These are phyloP conservation scores for Trichosanthes cucumerina DNA, from an alignment of 306 rosid genomes.

Conservation along the genomic window DNA sequence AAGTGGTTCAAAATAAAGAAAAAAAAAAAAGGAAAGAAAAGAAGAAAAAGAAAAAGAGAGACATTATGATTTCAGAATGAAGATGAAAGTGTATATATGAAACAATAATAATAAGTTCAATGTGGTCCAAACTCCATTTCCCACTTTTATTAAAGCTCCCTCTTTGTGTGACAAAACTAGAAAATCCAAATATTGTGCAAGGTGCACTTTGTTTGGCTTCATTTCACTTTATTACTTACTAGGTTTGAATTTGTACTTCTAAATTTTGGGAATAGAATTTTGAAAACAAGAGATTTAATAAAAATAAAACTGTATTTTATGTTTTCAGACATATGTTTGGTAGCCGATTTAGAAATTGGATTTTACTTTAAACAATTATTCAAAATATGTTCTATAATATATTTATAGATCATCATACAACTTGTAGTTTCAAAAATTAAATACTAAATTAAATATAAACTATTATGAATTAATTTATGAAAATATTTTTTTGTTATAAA, in stretches of 20 bases:
- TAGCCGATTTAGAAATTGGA: too few species aligned
- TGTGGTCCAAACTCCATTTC: conserved; percentile 4
- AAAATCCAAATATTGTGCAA: neutral
- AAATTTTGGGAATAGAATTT: too few species aligned
- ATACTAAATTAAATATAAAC: too few species aligned
- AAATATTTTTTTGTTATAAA: too few species aligned
- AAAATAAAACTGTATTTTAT: too few species aligned
- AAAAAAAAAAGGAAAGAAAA: neutral
- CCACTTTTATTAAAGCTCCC: neutral
- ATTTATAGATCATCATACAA: too few species aligned
- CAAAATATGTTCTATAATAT: too few species aligned
- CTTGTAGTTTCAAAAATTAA: too few species aligned
- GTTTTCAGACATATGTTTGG: too few species aligned
- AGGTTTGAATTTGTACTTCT: neutral
- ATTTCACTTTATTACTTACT: neutral
- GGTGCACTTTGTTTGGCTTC: neutral
- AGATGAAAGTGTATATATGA: neutral
- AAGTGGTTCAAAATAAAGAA: neutral
- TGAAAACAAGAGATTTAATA: too few species aligned
- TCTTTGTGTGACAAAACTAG: conserved; percentile 1
- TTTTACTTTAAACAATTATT: too few species aligned
- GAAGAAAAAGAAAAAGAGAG: neutral
- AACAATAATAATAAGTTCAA: neutral
- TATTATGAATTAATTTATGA: too few species aligned
- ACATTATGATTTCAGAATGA: conserved; percentile 1